Conservation (phyloP, 805 yeast species). For the Pichia heedii region DNA sequence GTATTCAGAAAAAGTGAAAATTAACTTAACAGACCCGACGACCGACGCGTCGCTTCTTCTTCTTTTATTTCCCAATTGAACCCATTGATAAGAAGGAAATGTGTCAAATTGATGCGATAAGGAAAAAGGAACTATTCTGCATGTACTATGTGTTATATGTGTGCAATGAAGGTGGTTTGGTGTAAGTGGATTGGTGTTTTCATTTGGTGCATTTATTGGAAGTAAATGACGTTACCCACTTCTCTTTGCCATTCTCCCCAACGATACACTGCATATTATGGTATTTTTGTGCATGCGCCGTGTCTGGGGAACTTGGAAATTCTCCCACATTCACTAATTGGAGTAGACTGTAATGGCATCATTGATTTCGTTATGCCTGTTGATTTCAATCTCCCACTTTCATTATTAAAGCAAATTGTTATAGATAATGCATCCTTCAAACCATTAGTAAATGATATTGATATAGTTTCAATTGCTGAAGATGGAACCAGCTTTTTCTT, state of each 20-base stretch:
- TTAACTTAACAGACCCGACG: no score
- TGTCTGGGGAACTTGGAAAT: conserved; percentile 47
- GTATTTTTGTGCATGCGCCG: conserved; percentile 72
- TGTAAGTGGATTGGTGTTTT: no score
- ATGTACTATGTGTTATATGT: no score
- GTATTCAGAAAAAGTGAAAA: no score
- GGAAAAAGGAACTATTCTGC: no score
- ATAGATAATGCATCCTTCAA: not conserved
- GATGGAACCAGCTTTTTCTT: conserved; percentile 50
- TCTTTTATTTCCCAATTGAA: no score
- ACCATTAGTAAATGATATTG: conserved; percentile 18
- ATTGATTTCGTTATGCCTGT: conserved; percentile 32
- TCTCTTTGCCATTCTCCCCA: conserved; percentile 13
- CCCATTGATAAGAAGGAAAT: no score
- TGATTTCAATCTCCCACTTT: not conserved
- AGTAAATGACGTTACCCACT: not conserved
- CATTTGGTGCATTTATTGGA: no score
- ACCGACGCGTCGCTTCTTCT: no score
- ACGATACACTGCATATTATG: conserved; percentile 42
- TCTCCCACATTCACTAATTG: conserved; percentile 46
- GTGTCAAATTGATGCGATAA: no score
- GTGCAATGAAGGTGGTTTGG: no score
- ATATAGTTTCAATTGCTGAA: conserved; percentile 27
- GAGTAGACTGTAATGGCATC: conserved; percentile 50
- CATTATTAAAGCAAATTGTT: conserved; percentile 4